Percentiles rank a stretch among this genome's conserved stretches.
Evolutionary conservation across 192 early-diverging fungal genomes (phyloP).

Genomic region (Obelidium mucronatum): DNA sequence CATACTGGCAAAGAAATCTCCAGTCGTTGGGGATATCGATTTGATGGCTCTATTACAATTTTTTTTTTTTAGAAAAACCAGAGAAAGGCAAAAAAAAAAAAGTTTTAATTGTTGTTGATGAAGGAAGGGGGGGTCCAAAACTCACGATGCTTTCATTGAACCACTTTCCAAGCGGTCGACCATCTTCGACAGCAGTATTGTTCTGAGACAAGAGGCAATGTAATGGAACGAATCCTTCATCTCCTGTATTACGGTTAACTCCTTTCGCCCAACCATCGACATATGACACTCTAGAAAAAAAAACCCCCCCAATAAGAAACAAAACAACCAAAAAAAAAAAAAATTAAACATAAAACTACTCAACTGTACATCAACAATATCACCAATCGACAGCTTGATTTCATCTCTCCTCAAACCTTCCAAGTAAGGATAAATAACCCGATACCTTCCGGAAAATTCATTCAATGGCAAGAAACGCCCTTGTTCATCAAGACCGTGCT

Average conservation of each 20-base stretch:
- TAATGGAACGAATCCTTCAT: constrained; percentile 30
- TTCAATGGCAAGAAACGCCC: constrained; percentile 28
- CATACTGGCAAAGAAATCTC: constrained; percentile 23
- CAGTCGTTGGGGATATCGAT: constrained; percentile 26
- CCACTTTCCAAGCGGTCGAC: constrained; percentile 22
- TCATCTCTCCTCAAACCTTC: constrained; percentile 18
- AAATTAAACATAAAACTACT: background rate
- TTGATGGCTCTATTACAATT: constrained; percentile 23
- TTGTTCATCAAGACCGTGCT: constrained; percentile 17
- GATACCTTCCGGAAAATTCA: constrained; percentile 20
- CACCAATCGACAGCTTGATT: constrained; percentile 16
- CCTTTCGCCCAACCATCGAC: constrained; percentile 40
- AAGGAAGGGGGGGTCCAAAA: background rate
- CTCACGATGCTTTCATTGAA: constrained; percentile 10
- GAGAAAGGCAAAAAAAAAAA: background rate
- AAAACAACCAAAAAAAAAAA: background rate
- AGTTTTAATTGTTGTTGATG: no score
- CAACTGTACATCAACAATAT: constrained; percentile 21
- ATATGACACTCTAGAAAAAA: constrained; percentile 22
- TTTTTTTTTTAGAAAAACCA: background rate
- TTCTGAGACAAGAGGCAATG: constrained; percentile 20
- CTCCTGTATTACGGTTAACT: constrained; percentile 8
- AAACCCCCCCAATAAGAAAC: no score
- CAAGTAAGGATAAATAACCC: constrained; percentile 27
- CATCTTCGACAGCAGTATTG: constrained; percentile 25